Evolutionary conservation across 495 filamentous ascomycete genomes (phyloP).

Genomic region (Podospora bellae-mahoneyi): DNA sequence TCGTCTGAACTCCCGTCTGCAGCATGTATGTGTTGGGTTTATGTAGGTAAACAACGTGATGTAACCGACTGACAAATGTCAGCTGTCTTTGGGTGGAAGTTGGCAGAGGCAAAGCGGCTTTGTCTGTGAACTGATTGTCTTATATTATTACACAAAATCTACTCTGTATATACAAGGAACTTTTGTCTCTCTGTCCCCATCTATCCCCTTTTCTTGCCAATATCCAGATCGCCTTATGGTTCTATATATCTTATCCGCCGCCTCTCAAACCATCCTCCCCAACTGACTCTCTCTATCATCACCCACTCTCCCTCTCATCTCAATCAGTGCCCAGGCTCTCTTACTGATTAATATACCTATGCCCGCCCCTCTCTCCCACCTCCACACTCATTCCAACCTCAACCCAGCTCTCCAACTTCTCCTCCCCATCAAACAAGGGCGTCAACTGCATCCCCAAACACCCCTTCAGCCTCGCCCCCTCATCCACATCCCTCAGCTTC

Average conservation of each 20-base stretch:
- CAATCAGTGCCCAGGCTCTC: neutral
- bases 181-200: neutral
- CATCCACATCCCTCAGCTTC: slow-evolving; percentile 68
- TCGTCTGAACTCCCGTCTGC: too few relatives aligned
- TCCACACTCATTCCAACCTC: slow-evolving; percentile 45
- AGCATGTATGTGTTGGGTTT: too few relatives aligned
- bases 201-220: neutral
- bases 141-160: neutral
- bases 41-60: too few relatives aligned
- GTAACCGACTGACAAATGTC: too few relatives aligned
- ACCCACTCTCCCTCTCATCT: too few relatives aligned
- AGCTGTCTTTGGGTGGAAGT: too few relatives aligned
- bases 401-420: slow-evolving; percentile 39
- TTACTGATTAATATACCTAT: slow-evolving; percentile 42
- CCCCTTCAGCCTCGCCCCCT: slow-evolving; percentile 63
- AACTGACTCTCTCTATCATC: neutral
- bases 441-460: slow-evolving; percentile 85
- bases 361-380: slow-evolving; percentile 38
- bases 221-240: neutral
- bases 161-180: neutral
- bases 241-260: neutral
- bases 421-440: slow-evolving; percentile 49
- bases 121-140: neutral
- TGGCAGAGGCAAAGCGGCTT: neutral
- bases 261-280: neutral